A percentile compares a stretch with the other conserved stretches of the same genome.
phyloP scores from a whole-genome alignment of 805 yeast species.

The Candida patagonica region DNA sequence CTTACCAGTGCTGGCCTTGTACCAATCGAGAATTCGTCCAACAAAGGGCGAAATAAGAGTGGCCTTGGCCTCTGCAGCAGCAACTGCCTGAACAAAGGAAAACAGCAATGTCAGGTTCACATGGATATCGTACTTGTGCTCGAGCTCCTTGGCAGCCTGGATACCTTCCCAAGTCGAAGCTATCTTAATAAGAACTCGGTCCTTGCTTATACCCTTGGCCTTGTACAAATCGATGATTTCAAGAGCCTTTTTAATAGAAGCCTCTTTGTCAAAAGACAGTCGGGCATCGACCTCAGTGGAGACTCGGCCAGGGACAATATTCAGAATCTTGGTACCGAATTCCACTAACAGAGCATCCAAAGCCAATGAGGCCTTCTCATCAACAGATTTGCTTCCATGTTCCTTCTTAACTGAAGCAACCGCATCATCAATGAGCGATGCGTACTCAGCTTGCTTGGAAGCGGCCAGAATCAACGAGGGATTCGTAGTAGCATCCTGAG shows the following conservation, averaged over 20 bases:
- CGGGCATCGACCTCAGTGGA: constrained; percentile 99
- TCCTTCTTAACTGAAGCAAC: constrained; percentile 69
- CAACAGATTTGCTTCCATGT: constrained; percentile 25
- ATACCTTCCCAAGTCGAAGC: constrained; percentile 99
- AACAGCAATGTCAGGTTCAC: constrained; percentile 90
- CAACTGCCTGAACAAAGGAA: constrained; percentile 96
- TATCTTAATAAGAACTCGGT: constrained; percentile 86
- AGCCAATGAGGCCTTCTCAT: constrained; percentile 67
- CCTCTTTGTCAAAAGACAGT: constrained; percentile 91
- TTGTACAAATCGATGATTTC: constrained; percentile 83
- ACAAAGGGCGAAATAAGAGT: constrained; percentile 98
- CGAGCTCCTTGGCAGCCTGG: constrained; percentile 95
- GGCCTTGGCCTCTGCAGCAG: constrained; percentile 95
- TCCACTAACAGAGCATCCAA: constrained; percentile 89
- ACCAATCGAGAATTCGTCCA: constrained; percentile 98
- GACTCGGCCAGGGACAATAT: constrained; percentile 97
- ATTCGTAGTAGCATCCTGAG: constrained; percentile 99
- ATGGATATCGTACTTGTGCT: constrained; percentile 83
- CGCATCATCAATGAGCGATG: constrained; percentile 83
- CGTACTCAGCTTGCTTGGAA: constrained; percentile 79
- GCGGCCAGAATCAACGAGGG: constrained; percentile 97
- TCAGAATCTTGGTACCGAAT: constrained; percentile 88
- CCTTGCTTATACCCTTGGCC: constrained; percentile 75
- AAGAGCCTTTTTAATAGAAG: constrained; percentile 87
- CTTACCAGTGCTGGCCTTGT: constrained; percentile 89